A percentile compares a stretch with the other conserved stretches of the same genome.
phyloP scores from a whole-genome alignment of 2,329 filamentous ascomycete genomes.

The Hysterium pulicare region DNA sequence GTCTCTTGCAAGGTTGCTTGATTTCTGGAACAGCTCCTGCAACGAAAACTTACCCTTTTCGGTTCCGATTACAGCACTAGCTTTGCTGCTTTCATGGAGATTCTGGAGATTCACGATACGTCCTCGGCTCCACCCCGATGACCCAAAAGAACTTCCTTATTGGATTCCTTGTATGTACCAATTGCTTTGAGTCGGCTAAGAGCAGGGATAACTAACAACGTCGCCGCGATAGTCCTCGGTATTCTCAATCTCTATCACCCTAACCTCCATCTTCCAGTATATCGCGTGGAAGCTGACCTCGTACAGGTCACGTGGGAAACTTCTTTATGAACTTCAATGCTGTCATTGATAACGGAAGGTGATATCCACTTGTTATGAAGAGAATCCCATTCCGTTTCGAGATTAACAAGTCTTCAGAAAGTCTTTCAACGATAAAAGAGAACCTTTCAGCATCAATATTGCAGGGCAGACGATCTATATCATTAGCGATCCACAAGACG shows the following conservation, averaged over 20 bases:
- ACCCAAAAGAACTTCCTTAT: slow-evolving; percentile 21
- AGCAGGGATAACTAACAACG: neutral
- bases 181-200: neutral
- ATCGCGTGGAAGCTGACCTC: neutral
- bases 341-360: slow-evolving; percentile 11
- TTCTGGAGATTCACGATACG: slow-evolving; percentile 18
- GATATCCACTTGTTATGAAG: neutral
- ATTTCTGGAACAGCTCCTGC: neutral
- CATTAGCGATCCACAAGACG: slow-evolving; percentile 7
- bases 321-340: slow-evolving; percentile 11
- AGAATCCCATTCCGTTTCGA: neutral
- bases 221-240: neutral
- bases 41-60: neutral
- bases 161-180: slow-evolving; percentile 18
- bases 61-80: neutral
- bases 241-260: too few species aligned
- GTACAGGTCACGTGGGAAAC: slow-evolving; percentile 5
- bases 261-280: too few species aligned
- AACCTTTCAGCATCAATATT: slow-evolving; percentile 9
- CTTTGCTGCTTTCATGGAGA: slow-evolving; percentile 12
- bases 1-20: neutral
- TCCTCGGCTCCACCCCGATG: slow-evolving; percentile 14
- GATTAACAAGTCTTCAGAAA: slow-evolving; percentile 5
- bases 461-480: slow-evolving; percentile 11
- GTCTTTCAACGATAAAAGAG: slow-evolving; percentile 7